Evolutionary conservation across 1,139 yeast species (phyloP).

Genomic region (Yamadazyma taylorii): DNA sequence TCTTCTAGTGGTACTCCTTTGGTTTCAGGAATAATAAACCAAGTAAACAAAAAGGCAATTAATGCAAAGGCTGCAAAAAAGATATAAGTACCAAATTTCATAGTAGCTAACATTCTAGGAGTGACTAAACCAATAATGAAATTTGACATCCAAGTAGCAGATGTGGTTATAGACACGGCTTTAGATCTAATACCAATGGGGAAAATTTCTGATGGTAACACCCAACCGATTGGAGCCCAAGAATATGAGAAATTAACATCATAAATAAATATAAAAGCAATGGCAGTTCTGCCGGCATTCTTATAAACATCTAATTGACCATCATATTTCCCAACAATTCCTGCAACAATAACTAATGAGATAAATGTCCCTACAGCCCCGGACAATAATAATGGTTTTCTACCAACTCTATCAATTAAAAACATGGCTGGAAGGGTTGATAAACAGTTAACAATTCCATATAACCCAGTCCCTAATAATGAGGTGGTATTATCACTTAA

Average conservation of each 20-base stretch:
- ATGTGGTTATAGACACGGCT: slow-evolving; percentile 32
- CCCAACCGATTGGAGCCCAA: slow-evolving; percentile 39
- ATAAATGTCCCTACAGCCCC: slow-evolving; percentile 45
- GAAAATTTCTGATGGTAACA: slow-evolving; percentile 49
- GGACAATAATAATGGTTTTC: slow-evolving; percentile 38
- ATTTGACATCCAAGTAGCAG: slow-evolving; percentile 39
- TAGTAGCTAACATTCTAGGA: slow-evolving; percentile 24
- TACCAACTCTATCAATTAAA: slow-evolving; percentile 46
- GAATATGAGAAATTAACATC: slow-evolving; percentile 27
- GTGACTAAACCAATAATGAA: slow-evolving; percentile 33
- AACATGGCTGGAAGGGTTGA: slow-evolving; percentile 39
- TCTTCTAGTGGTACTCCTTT: slow-evolving; percentile 33
- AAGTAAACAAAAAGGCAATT: slow-evolving; percentile 21
- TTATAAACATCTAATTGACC: slow-evolving; percentile 15
- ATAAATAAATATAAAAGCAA: slow-evolving; percentile 38
- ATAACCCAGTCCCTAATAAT: slow-evolving; percentile 50
- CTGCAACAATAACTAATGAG: slow-evolving; percentile 31
- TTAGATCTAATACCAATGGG: slow-evolving; percentile 24
- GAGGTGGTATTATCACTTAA: slow-evolving; percentile 19
- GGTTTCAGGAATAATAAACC: slow-evolving; percentile 30
- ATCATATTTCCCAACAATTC: slow-evolving; percentile 55
- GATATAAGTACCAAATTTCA: slow-evolving; percentile 25
- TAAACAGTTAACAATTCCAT: slow-evolving; percentile 54
- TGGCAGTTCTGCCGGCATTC: slow-evolving; percentile 42
- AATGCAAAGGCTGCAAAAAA: slow-evolving; percentile 28